phyloP scores from a whole-genome alignment of 164 flowering plant genomes.

The Chimonanthus salicifolius region DNA sequence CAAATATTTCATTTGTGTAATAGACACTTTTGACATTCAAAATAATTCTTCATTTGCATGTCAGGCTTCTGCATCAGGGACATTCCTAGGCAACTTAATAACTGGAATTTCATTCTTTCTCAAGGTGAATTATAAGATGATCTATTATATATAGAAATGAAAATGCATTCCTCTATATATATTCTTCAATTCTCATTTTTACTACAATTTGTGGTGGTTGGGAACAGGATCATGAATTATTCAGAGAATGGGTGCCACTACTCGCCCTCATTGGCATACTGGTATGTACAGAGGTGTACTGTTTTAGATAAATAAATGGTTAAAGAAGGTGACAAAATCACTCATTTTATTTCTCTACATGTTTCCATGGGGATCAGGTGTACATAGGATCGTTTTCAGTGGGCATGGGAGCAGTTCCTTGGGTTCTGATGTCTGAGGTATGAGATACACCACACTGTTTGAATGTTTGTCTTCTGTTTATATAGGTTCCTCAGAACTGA shows the following conservation, averaged over 20 bases:
- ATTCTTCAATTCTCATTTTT: not conserved
- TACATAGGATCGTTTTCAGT: conserved; percentile 63
- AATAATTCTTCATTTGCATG: not conserved
- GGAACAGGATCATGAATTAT: conserved; percentile 44
- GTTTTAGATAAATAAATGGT: not conserved
- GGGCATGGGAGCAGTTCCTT: conserved; percentile 95
- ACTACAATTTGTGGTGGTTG: too few species aligned
- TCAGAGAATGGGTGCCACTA: conserved; percentile 32
- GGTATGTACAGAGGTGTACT: conserved; percentile 30
- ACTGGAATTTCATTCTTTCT: conserved; percentile 62
- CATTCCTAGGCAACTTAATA: conserved; percentile 49
- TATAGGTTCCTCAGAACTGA: not conserved
- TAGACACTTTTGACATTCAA: not conserved
- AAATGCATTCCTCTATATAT: not conserved
- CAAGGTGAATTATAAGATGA: conserved; percentile 39
- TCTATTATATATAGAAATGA: not conserved
- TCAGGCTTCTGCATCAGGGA: conserved; percentile 69
- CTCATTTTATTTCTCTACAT: not conserved
- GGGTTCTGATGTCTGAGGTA: conserved; percentile 99
- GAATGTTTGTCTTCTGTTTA: not conserved
- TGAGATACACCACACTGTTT: not conserved
- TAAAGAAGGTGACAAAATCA: not conserved
- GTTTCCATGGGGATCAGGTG: conserved; percentile 25
- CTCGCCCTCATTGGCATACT: conserved; percentile 70
- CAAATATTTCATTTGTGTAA: not conserved